Conservation (phyloP, 148 eudicot genomes). For the Heliamphora exappendiculata region DNA sequence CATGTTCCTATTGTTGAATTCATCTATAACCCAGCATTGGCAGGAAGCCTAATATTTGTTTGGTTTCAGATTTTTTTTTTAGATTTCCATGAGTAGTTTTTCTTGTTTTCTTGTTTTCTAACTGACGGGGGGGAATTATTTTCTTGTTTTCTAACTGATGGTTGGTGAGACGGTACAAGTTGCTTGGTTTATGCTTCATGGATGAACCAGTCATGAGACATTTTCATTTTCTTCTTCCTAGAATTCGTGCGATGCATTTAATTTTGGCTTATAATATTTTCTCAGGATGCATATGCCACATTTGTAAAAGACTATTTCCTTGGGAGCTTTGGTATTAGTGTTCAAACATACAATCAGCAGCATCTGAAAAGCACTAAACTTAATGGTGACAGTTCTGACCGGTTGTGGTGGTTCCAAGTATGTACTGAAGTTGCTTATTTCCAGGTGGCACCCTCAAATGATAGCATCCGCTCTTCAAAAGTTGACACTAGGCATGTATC, state of each 20-base stretch:
- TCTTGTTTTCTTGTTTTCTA: neutral
- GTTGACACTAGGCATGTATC: slow-evolving; percentile 56
- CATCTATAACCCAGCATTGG: neutral
- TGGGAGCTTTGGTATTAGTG: slow-evolving; percentile 50
- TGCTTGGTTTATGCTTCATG: neutral
- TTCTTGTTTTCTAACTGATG: slow-evolving; percentile 4
- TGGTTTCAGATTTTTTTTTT: neutral
- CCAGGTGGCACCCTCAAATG: slow-evolving; percentile 90
- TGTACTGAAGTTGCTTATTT: slow-evolving; percentile 99
- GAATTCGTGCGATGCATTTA: neutral
- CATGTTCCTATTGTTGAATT: neutral
- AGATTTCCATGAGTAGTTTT: neutral
- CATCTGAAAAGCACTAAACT: slow-evolving; percentile 50
- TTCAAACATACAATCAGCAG: slow-evolving; percentile 62
- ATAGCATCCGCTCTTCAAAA: slow-evolving; percentile 83
- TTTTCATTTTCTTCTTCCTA: slow-evolving; percentile 6
- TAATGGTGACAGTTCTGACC: slow-evolving; percentile 41
- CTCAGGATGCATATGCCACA: slow-evolving; percentile 79
- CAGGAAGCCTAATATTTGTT: neutral
- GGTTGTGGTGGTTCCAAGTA: slow-evolving; percentile 99
- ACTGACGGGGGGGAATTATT: no score
- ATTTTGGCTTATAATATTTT: neutral
- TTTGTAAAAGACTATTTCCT: slow-evolving; percentile 60
- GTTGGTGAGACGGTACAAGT: neutral
- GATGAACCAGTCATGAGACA: neutral